phyloP scores from a whole-genome alignment of 179 eudicot species.

The Spinacia oleracea region DNA sequence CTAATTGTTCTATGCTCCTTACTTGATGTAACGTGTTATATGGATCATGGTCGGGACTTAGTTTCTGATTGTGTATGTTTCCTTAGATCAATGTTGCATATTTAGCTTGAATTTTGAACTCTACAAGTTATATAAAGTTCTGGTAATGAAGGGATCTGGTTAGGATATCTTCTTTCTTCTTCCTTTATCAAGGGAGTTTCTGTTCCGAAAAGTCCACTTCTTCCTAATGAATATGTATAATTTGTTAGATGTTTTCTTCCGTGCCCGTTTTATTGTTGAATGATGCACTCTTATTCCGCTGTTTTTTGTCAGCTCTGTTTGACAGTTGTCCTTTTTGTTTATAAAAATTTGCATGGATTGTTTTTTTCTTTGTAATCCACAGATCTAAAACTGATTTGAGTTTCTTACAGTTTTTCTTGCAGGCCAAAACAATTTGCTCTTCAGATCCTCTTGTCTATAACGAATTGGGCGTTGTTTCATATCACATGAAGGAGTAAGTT shows the following conservation, averaged over 20 bases:
- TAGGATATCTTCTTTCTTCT: not conserved
- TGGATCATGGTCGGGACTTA: not conserved
- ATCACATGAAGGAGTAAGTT: conserved; percentile 32
- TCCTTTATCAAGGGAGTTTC: not conserved
- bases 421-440: conserved; percentile 78
- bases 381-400: conserved; percentile 18
- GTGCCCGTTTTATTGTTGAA: not conserved
- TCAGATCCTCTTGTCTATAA: conserved; percentile 95
- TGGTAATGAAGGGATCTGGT: not conserved
- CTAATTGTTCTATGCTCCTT: not conserved
- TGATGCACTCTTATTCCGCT: not conserved
- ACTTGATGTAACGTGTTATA: not conserved
- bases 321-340: not conserved
- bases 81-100: not conserved
- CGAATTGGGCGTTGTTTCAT: conserved; percentile 94
- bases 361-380: not conserved
- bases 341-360: not conserved
- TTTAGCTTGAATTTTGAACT: not conserved
- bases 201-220: not conserved
- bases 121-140: not conserved
- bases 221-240: not conserved
- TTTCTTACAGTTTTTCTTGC: conserved; percentile 81
- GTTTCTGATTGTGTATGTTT: not conserved
- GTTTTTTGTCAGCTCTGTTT: not conserved
- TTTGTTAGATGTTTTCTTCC: not conserved